Evolutionary conservation across 2,329 filamentous ascomycete genomes (phyloP).

Genomic region (Laburnicola sp.): DNA sequence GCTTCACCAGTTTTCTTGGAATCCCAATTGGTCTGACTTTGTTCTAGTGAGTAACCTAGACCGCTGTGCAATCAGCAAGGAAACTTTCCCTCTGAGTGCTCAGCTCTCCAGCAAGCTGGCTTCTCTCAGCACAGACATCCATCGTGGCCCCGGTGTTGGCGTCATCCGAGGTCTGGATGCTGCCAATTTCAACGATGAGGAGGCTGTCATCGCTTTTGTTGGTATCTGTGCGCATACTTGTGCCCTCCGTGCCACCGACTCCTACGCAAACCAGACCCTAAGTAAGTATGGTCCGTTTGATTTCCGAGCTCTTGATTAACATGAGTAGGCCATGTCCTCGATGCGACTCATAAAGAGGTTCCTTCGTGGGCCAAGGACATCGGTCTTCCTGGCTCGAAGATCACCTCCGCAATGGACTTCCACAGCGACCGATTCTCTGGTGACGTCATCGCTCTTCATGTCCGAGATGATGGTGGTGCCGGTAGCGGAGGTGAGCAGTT

Average conservation of each 20-base stretch:
- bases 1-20: neutral
- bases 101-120: slow-evolving; percentile 30
- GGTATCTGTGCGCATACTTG: slow-evolving; percentile 39
- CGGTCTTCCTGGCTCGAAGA: slow-evolving; percentile 44
- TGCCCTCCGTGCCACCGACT: slow-evolving; percentile 39
- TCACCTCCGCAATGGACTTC: slow-evolving; percentile 43
- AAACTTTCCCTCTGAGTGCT: slow-evolving; percentile 33
- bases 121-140: slow-evolving; percentile 32
- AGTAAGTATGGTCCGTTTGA: slow-evolving; percentile 19
- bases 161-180: slow-evolving; percentile 39
- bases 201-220: slow-evolving; percentile 42
- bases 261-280: slow-evolving; percentile 44
- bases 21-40: slow-evolving; percentile 5
- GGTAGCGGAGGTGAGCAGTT: slow-evolving; percentile 39
- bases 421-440: slow-evolving; percentile 45
- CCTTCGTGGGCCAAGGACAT: slow-evolving; percentile 38
- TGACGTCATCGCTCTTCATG: slow-evolving; percentile 41
- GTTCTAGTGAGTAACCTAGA: slow-evolving; percentile 23
- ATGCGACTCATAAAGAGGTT: slow-evolving; percentile 40
- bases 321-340: slow-evolving; percentile 37
- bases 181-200: slow-evolving; percentile 42
- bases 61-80: slow-evolving; percentile 23
- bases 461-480: slow-evolving; percentile 38
- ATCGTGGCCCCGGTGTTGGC: slow-evolving; percentile 33
- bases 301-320: neutral